These are phyloP conservation scores for Pythium monospermum DNA, from an alignment of 352 stramenopile genomes.

Conservation along the genomic window DNA sequence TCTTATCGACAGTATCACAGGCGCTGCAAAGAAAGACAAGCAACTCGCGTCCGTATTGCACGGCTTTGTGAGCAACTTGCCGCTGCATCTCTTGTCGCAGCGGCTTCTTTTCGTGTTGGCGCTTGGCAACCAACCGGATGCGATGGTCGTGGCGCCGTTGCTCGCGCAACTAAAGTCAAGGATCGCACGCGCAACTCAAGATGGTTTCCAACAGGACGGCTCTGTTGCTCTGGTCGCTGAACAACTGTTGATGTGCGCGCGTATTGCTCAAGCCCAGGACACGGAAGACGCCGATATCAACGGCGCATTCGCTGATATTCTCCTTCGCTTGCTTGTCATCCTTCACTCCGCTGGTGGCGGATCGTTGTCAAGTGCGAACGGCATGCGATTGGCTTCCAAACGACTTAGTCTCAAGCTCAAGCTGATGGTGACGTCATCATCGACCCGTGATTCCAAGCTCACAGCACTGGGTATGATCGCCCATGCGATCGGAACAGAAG, in stretches of 20 bases:
- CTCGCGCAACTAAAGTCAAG: not conserved
- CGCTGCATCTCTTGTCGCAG: conserved; percentile 12
- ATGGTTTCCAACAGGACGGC: not conserved
- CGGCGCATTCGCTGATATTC: not conserved
- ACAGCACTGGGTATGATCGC: conserved; percentile 2
- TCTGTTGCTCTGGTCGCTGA: conserved; percentile 5
- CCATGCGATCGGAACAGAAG: not conserved
- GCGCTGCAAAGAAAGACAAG: conserved; percentile 22
- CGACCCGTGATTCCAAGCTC: conserved; percentile 1
- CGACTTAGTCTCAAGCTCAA: conserved; percentile 9
- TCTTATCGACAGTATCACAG: conserved; percentile 7
- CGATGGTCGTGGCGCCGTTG: not conserved
- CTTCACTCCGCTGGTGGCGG: no score
- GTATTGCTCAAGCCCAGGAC: not conserved
- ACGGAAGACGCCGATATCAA: not conserved
- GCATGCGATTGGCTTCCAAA: no score
- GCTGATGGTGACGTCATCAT: not conserved
- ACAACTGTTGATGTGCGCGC: conserved; percentile 5
- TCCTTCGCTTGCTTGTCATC: not conserved
- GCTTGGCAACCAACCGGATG: not conserved
- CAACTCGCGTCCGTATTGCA: conserved; percentile 6
- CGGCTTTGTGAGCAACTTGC: conserved; percentile 7
- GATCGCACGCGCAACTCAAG: not conserved
- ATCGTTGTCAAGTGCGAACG: no score
- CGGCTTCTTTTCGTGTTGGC: conserved; percentile 10